Base-by-base conservation (phyloP, 495 filamentous ascomycete genomes). In the Penicillium silybi region DNA sequence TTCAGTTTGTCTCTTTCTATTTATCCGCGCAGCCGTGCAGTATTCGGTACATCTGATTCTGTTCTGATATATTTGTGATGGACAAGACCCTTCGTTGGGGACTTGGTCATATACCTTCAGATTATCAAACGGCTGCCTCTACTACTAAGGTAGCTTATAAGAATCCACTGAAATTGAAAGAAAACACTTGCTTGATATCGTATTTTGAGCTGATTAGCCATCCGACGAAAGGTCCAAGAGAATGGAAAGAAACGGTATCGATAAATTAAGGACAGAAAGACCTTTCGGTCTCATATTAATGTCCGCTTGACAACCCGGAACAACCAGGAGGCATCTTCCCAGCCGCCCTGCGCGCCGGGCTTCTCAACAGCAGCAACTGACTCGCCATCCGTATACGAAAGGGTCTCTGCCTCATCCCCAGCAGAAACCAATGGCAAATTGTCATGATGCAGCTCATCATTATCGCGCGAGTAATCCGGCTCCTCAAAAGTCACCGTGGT, bases 311-410 rank as follows among this genome's bases (percentile, higher is more conserved):
- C 85, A 44, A 92, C 82, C 41, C 82, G 84, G 44, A 95, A 71
- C 52, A 96, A 68, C 91, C 89, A 96, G 22, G 85, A 80, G 32
- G 88, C 90, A 73, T 95, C 91, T 52, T 85, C 80, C 90, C 88
- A 95, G 8, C 80, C 84, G 13, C 85, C 72, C 47, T 76, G 67
- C n/a, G 72, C 64, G 32, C 62, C 73, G 34, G 75, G 70, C 35
- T 68, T 77, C 56, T 74, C 78, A 34, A 55, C 52, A 37, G 48
- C 52, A 20, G 58, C 44, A 27, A 56, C 58, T 19, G 64, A 62
- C 18, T 66, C 62, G 18, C 47, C 59, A 47, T 67, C 52, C 22
- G 41, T 65, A 52, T 53, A 60, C 48, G 44, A 61, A 27, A 60
- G 65, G 22, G 57, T 65, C 50, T 67, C 69, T 5, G 55, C 53